phyloP scores from a whole-genome alignment of 257 asterid genomes.

The Gentiana macrophylla region DNA sequence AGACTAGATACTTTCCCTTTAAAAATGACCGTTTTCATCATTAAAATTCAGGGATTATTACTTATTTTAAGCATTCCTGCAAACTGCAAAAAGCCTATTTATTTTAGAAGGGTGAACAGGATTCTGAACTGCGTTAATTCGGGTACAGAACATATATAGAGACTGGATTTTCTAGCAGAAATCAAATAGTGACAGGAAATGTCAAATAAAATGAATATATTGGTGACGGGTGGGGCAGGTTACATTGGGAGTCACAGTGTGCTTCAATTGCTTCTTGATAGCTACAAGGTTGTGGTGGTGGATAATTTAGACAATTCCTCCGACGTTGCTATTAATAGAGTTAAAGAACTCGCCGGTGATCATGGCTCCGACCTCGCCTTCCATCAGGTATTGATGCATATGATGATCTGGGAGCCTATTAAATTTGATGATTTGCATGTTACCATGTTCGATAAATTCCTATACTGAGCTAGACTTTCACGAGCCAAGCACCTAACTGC shows the following conservation, averaged over 20 bases:
- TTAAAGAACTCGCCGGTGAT: slow-evolving; percentile 59
- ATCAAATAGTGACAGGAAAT: slow-evolving; percentile 6
- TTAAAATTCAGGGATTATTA: too few species aligned
- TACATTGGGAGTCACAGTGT: slow-evolving; percentile 75
- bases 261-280: slow-evolving; percentile 66
- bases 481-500: too few species aligned
- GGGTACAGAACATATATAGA: background rate
- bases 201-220: slow-evolving; percentile 35
- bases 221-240: slow-evolving; percentile 69
- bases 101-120: too few species aligned
- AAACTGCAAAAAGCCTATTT: too few species aligned
- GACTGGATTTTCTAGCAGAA: background rate
- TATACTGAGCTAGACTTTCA: background rate
- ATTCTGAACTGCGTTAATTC: background rate
- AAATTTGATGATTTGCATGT: background rate
- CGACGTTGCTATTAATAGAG: slow-evolving; percentile 50
- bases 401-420: too few species aligned
- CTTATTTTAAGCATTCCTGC: too few species aligned
- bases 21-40: too few species aligned
- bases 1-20: too few species aligned
- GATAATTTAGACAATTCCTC: slow-evolving; percentile 95
- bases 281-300: slow-evolving; percentile 61
- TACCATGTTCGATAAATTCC: background rate
- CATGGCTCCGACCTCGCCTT: slow-evolving; percentile 52
- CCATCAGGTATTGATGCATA: slow-evolving; percentile 42